These are phyloP conservation scores for Alternaria consortialis DNA, from an alignment of 2,329 filamentous ascomycete species.

Conservation along the genomic window DNA sequence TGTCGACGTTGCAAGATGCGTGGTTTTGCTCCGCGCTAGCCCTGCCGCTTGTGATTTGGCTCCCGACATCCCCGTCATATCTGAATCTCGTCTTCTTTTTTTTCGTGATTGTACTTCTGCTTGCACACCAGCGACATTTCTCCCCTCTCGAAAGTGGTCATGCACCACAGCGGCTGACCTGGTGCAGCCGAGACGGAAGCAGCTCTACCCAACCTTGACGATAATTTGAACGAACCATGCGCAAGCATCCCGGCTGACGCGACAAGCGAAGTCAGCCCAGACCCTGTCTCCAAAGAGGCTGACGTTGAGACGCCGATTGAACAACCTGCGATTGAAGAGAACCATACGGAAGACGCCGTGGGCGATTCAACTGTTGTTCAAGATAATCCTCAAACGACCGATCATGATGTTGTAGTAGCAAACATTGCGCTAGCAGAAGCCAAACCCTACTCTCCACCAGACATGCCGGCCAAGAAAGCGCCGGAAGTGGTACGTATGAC, in stretches of 20 bases:
- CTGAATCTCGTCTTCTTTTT: constrained; percentile 16
- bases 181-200: constrained; percentile 15
- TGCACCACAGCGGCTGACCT: constrained; percentile 15
- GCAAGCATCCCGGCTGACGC: constrained; percentile 16
- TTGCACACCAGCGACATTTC: constrained; percentile 7
- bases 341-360: constrained; percentile 1
- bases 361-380: constrained; percentile 5
- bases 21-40: constrained; percentile 31
- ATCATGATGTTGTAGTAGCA: constrained; percentile 12
- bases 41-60: constrained; percentile 16
- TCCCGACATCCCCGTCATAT: constrained; percentile 25
- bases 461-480: constrained; percentile 12
- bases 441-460: constrained; percentile 10
- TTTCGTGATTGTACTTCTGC: constrained; percentile 7
- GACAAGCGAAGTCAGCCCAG: constrained; percentile 14
- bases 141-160: neutral
- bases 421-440: constrained; percentile 8
- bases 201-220: neutral
- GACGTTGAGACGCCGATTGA: constrained; percentile 15
- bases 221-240: constrained; percentile 12
- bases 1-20: constrained; percentile 35
- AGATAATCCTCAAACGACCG: constrained; percentile 3
- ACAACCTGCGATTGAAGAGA: constrained; percentile 5
- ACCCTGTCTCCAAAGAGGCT: constrained; percentile 16
- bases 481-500: constrained; percentile 16